Evolutionary conservation across 768 basidiomycete genomes (phyloP).

Genomic region (Omphalotus guepiniiformis): DNA sequence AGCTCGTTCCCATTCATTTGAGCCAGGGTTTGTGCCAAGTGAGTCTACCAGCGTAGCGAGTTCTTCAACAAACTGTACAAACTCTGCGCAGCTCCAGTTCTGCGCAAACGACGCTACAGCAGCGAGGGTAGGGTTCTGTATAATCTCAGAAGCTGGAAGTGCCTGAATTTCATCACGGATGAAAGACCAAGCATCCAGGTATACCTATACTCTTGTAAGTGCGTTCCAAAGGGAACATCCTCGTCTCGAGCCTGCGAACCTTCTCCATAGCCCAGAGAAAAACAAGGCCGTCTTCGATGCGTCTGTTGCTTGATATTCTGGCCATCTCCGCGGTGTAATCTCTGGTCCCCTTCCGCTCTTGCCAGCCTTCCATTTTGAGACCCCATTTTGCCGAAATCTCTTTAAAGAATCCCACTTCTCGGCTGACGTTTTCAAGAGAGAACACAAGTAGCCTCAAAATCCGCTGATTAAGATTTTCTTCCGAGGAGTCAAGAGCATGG

Average conservation of each 20-base stretch:
- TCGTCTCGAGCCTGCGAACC: conserved; percentile 27
- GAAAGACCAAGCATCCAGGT: conserved; percentile 63
- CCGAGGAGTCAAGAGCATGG: conserved; percentile 24
- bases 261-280: conserved; percentile 81
- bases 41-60: conserved; percentile 45
- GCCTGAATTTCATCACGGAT: conserved; percentile 25
- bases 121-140: conserved; percentile 7
- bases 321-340: conserved; percentile 74
- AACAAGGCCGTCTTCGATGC: conserved; percentile 58
- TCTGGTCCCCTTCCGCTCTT: conserved; percentile 54
- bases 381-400: conserved; percentile 39
- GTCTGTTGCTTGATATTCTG: conserved; percentile 39
- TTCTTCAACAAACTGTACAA: conserved; percentile 47
- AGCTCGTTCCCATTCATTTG: conserved; percentile 32
- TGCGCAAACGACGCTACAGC: conserved; percentile 47
- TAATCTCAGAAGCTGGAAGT: conserved; percentile 11
- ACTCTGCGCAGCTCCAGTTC: conserved; percentile 60
- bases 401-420: conserved; percentile 53
- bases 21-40: conserved; percentile 32
- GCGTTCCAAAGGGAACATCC: not conserved
- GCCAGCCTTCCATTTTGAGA: conserved; percentile 45
- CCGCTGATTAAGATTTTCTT: conserved; percentile 32
- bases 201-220: conserved; percentile 39
- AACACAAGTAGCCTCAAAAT: conserved; percentile 47
- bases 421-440: conserved; percentile 54